Base-by-base conservation (phyloP, 2,329 filamentous ascomycete genomes). In the Septoria linicola region DNA sequence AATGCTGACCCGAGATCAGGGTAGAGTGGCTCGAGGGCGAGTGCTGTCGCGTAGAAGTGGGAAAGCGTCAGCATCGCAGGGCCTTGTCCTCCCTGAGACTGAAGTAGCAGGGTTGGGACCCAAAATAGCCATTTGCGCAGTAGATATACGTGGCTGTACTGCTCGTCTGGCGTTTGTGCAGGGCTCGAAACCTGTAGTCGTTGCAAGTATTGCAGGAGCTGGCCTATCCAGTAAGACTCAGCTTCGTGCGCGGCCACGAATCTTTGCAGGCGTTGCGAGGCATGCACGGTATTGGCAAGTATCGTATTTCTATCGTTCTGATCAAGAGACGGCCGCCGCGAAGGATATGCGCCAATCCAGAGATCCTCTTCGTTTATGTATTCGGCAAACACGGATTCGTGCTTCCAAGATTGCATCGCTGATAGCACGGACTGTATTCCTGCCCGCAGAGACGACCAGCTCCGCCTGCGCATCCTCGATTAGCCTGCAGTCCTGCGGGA, bases 51-150 rank as follows among this genome's bases (percentile, higher is more conserved):
- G 73, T 96, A 97, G 69, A 96, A 89, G 67, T 97, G 88, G 8
- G 90, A 88, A 48, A 97, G 84, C 56, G 95, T 84, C 45, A 95
- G 78, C 59, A 96, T 78, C 1, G 89, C 86, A 53, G 82, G 88
- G 19, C 88, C 80, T 59, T 92, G 89, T 30, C 82, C 82, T 43
- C 85, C 83, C 40, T 85, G 87, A 58, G 84, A 83, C 67, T 92
- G 86, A 20, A 96, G 79, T 62, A 91, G 86, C 59, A 84, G 83
- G 27, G 96, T 84, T 1, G 93, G 93, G 49, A 96, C 82, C 90
- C 92, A 97, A 72, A 97, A 96, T 13, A 97, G 81, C 90, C 92
- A 96, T 61, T 88, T 88, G 49, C 91, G 82, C 53, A 99, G 80
- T 8, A 89, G 85, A 58, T 95, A 91, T 8, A 97, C 81, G 58